Evolutionary conservation across 768 basidiomycete genomes (phyloP), one percentile per base, ranked within the genome.

Genomic region (Sistotremastrum niveocremeum): DNA sequence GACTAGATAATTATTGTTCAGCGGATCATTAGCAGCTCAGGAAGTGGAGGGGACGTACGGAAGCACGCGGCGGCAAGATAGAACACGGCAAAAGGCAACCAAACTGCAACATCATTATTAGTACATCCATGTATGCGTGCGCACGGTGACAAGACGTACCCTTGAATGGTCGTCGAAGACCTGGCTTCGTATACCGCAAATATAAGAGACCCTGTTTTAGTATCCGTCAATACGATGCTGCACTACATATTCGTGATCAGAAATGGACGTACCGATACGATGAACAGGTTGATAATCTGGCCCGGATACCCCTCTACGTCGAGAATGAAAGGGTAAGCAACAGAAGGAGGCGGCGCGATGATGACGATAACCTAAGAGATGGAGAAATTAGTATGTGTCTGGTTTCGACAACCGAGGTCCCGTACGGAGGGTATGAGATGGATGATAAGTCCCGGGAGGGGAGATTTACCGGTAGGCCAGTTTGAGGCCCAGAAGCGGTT

Each of bases 401-500:
- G 20, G 6, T 12, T n/a, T 4, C 37, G 6, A 34, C 29, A 6
- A 44, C 34, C 20, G 5, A 7, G 35, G 4, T 35, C 4, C 47
- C 67, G 44, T 41, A 68, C 72, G 0, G 76, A 73, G 20, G 73
- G 68, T 36, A 76, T 74, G 30, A 77, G 52, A 43, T 77, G 72
- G 4, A 79, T 64, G 42, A 77, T 68, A 3, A 77, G 64, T 0
- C 73, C 76, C 0, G 75, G 73, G 29, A 77, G 54, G 0, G 76
- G 76, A 0, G 76, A 71, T 50, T 71, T 71, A 5, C 74, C 72
- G 2, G 71, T 73, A 1, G 74, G 74, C 75, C 74, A 76, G 53
- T 77, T 78, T 1, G 73, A 74, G 1, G 76, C 76, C 76, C 74
- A 76, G 52, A 78, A 73, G 29, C 57, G 65, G 51, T 72, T 77